phyloP scores from a whole-genome alignment of 129 eudicot genomes.

The Deinandra increscens region DNA sequence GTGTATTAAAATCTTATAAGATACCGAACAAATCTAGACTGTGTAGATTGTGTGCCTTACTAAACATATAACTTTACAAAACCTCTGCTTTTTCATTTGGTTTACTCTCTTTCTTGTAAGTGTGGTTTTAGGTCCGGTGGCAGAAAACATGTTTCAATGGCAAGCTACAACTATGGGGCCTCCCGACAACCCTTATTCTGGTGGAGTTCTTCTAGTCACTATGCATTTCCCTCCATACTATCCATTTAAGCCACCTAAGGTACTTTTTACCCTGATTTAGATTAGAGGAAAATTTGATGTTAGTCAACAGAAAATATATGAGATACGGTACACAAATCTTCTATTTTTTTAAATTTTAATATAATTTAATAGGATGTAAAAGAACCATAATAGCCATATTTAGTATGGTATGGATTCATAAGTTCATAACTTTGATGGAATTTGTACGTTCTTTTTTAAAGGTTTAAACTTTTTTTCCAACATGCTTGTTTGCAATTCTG shows the following conservation, averaged over 20 bases:
- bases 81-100: slow-evolving; percentile 1
- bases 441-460: not conserved
- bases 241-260: slow-evolving; percentile 71
- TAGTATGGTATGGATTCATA: not conserved
- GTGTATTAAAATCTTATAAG: not conserved
- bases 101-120: slow-evolving; percentile 26
- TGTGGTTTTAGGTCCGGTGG: slow-evolving; percentile 56
- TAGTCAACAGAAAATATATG: not conserved
- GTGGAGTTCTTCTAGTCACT: slow-evolving; percentile 59
- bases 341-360: too few relatives aligned
- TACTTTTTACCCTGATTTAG: slow-evolving; percentile 16
- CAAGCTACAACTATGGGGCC: slow-evolving; percentile 76
- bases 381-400: not conserved
- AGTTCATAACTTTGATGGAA: not conserved
- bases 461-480: not conserved
- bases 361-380: not conserved
- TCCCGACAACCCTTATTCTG: slow-evolving; percentile 60
- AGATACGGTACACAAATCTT: not conserved
- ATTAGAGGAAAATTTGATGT: not conserved
- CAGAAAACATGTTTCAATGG: slow-evolving; percentile 74
- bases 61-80: not conserved
- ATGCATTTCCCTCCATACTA: slow-evolving; percentile 63
- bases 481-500: not conserved
- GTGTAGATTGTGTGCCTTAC: slow-evolving; percentile 16
- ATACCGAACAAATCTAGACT: not conserved